Conservation (phyloP, 495 filamentous ascomycete genomes). For the Zalerion maritima region DNA sequence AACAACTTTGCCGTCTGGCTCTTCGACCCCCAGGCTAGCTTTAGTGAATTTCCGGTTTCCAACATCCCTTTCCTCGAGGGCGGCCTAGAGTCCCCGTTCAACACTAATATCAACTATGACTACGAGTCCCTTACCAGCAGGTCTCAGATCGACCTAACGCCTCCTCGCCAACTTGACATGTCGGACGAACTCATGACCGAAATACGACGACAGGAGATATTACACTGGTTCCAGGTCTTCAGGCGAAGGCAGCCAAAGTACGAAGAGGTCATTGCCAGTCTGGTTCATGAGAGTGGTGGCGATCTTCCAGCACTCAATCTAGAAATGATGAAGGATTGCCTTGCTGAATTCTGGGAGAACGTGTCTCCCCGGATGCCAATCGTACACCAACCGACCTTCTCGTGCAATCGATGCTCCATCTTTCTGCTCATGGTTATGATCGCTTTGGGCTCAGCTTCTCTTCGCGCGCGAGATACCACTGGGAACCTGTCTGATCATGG, state of each 20-base stretch:
- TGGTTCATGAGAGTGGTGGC: constrained; percentile 55
- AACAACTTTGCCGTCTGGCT: constrained; percentile 37
- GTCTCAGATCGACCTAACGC: constrained; percentile 61
- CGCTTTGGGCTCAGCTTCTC: constrained; percentile 75
- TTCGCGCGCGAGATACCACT: constrained; percentile 60
- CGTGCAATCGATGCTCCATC: constrained; percentile 62
- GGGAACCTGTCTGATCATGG: constrained; percentile 54
- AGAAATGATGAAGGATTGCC: constrained; percentile 83
- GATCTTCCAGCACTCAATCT: constrained; percentile 61
- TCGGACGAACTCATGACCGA: constrained; percentile 70
- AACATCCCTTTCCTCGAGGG: constrained; percentile 32
- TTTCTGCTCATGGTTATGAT: constrained; percentile 77
- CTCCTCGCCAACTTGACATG: constrained; percentile 51
- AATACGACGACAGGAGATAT: constrained; percentile 62
- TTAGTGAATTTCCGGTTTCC: constrained; percentile 23
- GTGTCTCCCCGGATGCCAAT: constrained; percentile 90
- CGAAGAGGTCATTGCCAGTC: constrained; percentile 51
- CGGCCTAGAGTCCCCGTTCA: constrained; percentile 34
- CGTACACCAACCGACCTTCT: constrained; percentile 85
- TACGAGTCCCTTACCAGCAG: constrained; percentile 44
- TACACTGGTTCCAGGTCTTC: constrained; percentile 65
- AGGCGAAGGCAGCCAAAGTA: constrained; percentile 60
- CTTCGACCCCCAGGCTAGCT: constrained; percentile 29
- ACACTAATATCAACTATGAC: constrained; percentile 37
- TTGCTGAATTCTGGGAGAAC: constrained; percentile 84